These are phyloP conservation scores for Cichorium intybus DNA, from an alignment of 140 eudicot genomes.

Conservation along the genomic window DNA sequence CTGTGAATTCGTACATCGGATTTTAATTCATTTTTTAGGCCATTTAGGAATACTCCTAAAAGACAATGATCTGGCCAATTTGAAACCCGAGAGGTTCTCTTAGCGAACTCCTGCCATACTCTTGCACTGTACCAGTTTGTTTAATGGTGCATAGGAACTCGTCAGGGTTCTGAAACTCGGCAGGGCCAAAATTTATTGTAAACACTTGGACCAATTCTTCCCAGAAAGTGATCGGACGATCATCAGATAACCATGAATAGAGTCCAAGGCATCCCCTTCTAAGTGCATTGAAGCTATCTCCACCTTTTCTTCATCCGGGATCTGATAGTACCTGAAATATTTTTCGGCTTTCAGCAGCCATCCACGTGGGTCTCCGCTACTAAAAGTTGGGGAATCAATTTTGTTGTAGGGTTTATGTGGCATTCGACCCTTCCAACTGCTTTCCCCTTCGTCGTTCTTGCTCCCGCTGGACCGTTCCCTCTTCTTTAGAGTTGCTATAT, in stretches of 20 bases:
- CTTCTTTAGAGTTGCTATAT: conserved; percentile 3
- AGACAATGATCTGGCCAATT: too few relatives aligned
- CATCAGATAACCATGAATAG: conserved; percentile 1
- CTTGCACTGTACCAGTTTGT: neutral
- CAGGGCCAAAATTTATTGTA: neutral
- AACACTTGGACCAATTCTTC: neutral
- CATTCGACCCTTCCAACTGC: conserved; percentile 1
- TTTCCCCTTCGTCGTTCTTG: conserved; percentile 6
- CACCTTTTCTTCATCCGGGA: too few relatives aligned
- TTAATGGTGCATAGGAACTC: neutral
- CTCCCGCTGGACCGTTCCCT: neutral
- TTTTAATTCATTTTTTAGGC: neutral
- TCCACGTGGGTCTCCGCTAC: neutral
- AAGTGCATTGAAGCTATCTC: conserved; percentile 2
- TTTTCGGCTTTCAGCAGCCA: neutral
- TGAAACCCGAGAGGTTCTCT: neutral
- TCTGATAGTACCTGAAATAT: neutral
- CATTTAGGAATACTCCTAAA: neutral
- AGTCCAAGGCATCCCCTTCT: conserved; percentile 9
- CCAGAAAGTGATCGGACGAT: neutral
- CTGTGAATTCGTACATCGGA: neutral
- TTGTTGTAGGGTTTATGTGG: neutral
- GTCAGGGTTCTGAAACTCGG: neutral
- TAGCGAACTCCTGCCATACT: neutral
- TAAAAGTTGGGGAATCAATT: neutral